Evolutionary conservation across 2,329 filamentous ascomycete genomes (phyloP), one percentile per base, ranked within the genome.

Genomic region (Massarina eburnea): DNA sequence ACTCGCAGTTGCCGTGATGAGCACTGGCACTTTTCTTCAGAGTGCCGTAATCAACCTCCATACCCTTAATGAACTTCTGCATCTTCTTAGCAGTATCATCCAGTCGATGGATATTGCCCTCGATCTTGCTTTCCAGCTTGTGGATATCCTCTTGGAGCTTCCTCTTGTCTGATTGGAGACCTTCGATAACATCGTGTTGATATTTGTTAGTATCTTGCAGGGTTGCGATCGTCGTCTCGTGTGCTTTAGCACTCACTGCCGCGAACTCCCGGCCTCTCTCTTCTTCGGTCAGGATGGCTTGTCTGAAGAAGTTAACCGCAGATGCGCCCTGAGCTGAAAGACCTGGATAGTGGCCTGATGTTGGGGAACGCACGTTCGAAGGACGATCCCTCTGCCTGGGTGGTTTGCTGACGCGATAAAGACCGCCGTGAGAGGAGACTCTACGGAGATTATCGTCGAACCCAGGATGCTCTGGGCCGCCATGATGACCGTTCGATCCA

Each of bases 31-130:
- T 42, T n/a, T 44, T 52, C 15, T 60, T 57, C 8, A 63, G 14
- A 8, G 51, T 57, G 18, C 57, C 55, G 18, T 61, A 57, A 39
- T 70, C 67, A 9, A 51, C 58, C 17, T 59, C 59, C 14, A 69
- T 44, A 14, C 66, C 66, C 7, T 51, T 39, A 4, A 61, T 48
- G 15, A 49, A 67, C 26, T 55, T 66, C n/a, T 62, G 51, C 21
- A 61, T 50, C 0, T 40, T 54, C 24, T 47, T 59, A 4, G 55
- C 51, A 17, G 49, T 57, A 1, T 57, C 53, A 0, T 40, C 37
- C 4, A 67, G 8, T 7, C 43, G 30, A 4, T 40, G 21, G 3
- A 59, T 4, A 12, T 35, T 34, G 6, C n/a, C 27, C 6, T 8
- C 4, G 27, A 30, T 14, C n/a, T 30, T 56, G 1, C 56, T 52